Evolutionary conservation across 2,329 filamentous ascomycete genomes (phyloP), one percentile per base, ranked within the genome.

Genomic region (Didymella pomorum): DNA sequence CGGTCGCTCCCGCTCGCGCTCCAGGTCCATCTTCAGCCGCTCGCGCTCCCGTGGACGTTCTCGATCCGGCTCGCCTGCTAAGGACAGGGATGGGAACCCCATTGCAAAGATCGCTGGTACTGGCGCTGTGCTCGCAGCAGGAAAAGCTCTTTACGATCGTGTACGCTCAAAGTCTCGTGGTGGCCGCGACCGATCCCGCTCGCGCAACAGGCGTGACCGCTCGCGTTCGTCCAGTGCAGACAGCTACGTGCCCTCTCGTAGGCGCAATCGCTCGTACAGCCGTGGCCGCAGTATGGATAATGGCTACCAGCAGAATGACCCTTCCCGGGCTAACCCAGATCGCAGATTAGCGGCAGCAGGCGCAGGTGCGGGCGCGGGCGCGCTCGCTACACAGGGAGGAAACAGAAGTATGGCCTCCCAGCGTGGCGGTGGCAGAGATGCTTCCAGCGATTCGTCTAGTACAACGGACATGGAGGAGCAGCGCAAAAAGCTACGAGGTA

Each of bases 1-100:
- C 33, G 63, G 61, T 26, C 87, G 87, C 43, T 91, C 89, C 64
- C 86, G 87, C 47, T 91, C 89, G 56, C 86, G 87, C 52, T 89
- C 87, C 43, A 76, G 78, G 50, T 81, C 80, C 21, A 55, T 62
- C 60, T 62, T 62, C 29, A 20, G 57, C 12, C 66, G 61, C 49
- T 64, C 68, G 41, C 87, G 87, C 44, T 92, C 89, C 64, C 87
- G 88, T 45, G 67, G 71, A 48, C 71, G 71, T 56, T 74, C 71
- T 28, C 56, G 52, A 8, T 68, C 66, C 31, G 67, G 66, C 47
- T 84, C 80, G 28, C 67, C 41, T n/a, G 12, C 41, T 10, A 43
- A 67, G 49, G 84, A 86, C 23, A 80, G 76, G 73, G 80, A 83
- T 21, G 76, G 76, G 49, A 79, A 78, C 55, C 79, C 81, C 65